Evolutionary conservation across 176 grass and related monocot genomes (phyloP).

Genomic region (Eremochloa ophiuroides): DNA sequence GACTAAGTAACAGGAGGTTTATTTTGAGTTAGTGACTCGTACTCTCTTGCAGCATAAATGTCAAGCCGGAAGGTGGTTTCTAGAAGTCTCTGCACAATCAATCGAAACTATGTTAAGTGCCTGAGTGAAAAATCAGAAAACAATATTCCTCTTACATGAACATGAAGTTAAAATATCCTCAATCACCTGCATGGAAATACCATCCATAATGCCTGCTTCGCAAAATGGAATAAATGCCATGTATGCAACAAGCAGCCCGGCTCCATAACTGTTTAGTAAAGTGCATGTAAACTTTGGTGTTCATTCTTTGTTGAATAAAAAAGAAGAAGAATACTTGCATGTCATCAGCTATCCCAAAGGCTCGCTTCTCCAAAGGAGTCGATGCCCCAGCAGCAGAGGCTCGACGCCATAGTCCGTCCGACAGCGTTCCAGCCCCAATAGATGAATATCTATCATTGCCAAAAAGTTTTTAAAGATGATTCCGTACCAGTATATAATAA

Average conservation of each 20-base stretch:
- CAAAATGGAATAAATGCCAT: constrained; percentile 93
- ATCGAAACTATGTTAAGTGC: neutral
- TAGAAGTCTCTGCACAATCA: constrained; percentile 67
- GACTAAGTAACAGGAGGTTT: neutral
- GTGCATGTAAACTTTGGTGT: neutral
- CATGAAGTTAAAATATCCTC: neutral
- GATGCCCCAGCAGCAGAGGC: constrained; percentile 74
- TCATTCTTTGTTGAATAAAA: neutral
- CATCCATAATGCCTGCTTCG: constrained; percentile 64
- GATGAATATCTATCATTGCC: constrained; percentile 54
- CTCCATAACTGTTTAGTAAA: constrained; percentile 69
- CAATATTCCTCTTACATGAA: neutral
- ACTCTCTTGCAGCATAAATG: constrained; percentile 87
- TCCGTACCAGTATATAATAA: constrained; percentile 3
- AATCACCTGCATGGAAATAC: constrained; percentile 75
- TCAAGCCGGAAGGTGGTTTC: constrained; percentile 82
- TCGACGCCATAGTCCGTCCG: constrained; percentile 70
- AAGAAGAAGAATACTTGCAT: constrained; percentile 45
- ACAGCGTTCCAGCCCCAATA: constrained; percentile 45
- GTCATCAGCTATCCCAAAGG: constrained; percentile 95
- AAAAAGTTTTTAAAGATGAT: neutral
- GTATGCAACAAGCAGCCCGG: constrained; percentile 89
- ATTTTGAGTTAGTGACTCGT: constrained; percentile 32
- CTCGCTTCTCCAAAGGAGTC: constrained; percentile 79
- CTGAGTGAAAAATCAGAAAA: neutral